Percentiles rank a stretch among this genome's conserved stretches.
Evolutionary conservation across 78 protist genomes (phyloP).

Genomic region (Creolimax fragrantissima): DNA sequence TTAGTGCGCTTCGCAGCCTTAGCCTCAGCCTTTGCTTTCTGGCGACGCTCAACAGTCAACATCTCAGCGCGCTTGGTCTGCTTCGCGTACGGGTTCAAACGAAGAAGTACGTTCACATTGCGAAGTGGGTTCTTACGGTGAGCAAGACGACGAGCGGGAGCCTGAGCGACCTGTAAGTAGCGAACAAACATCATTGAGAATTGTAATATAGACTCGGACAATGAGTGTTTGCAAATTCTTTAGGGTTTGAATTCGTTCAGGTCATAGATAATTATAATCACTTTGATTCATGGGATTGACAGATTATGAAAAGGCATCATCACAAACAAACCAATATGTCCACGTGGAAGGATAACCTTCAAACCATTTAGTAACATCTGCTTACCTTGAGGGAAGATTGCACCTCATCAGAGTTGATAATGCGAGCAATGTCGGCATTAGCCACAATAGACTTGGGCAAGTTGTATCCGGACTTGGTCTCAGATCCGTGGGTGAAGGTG

Average conservation of each 20-base stretch:
- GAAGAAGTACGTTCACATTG: constrained; percentile 49
- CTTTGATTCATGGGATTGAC: too few relatives aligned
- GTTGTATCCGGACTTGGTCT: constrained; percentile 60
- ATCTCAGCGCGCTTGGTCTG: not conserved
- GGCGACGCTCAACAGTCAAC: not conserved
- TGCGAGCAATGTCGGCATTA: constrained; percentile 86
- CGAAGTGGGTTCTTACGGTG: constrained; percentile 81
- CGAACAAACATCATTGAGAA: not conserved
- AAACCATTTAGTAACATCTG: too few relatives aligned
- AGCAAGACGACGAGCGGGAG: not conserved
- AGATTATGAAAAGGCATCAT: too few relatives aligned
- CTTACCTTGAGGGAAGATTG: constrained; percentile 63
- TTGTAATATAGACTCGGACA: not conserved
- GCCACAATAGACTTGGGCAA: constrained; percentile 84
- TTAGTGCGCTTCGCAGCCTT: not conserved
- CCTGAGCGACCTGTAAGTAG: too few relatives aligned
- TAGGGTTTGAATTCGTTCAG: not conserved
- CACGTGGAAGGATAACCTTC: too few relatives aligned
- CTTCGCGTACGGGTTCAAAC: constrained; percentile 85
- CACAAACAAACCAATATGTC: too few relatives aligned
- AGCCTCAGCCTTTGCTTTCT: constrained; percentile 1
- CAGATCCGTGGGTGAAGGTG: constrained; percentile 33
- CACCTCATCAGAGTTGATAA: constrained; percentile 93
- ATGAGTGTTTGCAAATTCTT: not conserved
- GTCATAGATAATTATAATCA: not conserved